Base-by-base conservation (phyloP, 116 monocot genomes). In the Cymodocea nodosa region DNA sequence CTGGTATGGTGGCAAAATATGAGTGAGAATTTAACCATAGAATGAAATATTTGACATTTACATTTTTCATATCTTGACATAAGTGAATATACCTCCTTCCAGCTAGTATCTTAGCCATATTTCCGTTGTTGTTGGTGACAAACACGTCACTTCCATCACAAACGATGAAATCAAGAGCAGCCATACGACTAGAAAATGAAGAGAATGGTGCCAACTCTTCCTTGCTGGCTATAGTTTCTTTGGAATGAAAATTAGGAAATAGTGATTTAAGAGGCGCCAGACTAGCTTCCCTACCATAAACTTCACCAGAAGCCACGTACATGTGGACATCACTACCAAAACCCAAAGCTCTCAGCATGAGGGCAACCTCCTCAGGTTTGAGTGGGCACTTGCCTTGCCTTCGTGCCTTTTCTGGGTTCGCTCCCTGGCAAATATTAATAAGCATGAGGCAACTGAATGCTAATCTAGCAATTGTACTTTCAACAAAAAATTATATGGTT, bases 51-150 rank as follows among this genome's bases (percentile, higher is more conserved):
- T 30, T 30, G 30, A 30, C 30, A 30, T 30, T 30, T 30, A 30
- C 30, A 30, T 30, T 1, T 30, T 30, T 30, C 30, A 30, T 30
- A 30, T 30, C 30, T 30, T 30, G 30, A 30, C 30, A 30, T 30
- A 3, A 30, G 6, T 23, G 18, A 55, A 68, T n/a, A 35, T 71
- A 89, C 89, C 89, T 82, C 24, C 90, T 62, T 6, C 90, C 90
- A 69, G 90, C 90, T 19, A 90, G 56, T 23, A 90, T 85, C 68
- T 62, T 85, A 34, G 90, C 90, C 90, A 90, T 90, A 73, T 90
- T 90, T 24, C 90, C 90, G 51, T 90, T 90, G 30, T 30, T 30
- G 30, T 30, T 30, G 30, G 30, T 30, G 3, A 30, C 30, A 30
- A 30, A 30, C 1, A 66, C 89, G 60, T 89, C 82, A 59, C 89